Base-by-base conservation (phyloP, 768 basidiomycete species). In the Lepiota brunneoincarnata region DNA sequence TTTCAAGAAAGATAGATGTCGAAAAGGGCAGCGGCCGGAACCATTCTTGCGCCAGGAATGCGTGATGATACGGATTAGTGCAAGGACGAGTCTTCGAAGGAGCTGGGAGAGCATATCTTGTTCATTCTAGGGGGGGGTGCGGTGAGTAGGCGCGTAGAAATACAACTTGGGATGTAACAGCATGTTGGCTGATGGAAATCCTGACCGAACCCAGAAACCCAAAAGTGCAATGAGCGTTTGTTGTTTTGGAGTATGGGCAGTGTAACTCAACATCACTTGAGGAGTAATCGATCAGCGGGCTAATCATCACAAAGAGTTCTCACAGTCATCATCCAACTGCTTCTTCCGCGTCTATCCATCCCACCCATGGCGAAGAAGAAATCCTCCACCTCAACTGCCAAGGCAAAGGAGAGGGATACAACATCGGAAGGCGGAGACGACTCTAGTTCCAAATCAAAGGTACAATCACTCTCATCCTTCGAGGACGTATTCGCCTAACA, bases 301-400 rank as follows among this genome's bases (percentile, higher is more conserved):
- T n/a, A n/a, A n/a, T 31, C 7, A 28, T 28, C 26, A 28, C 7
- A 7, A 3, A 7, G 6, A 31, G 31, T 9, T 31, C 31, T 10
- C 31, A 31, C 31, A 9, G 3, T 31, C 26, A 28, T 28, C 26
- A 28, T 31, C 31, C 31, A n/a, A n/a, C n/a, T n/a, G n/a, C n/a
- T n/a, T n/a, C 31, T 31, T 10, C 11, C 31, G 3, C n/a, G n/a
- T n/a, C 31, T 4, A 2, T 9, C 38, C 28, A 39, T 34, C 46
- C 45, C 43, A 14, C 26, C 41, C 21, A 74, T 76, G 72, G 67
- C 69, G 23, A 73, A 73, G 65, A 76, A 76, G 61, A 66, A 58
- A 26, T 62, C 64, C 18, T 59, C 58, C 2, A 69, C 65, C 46
- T 46, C 61, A 59, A 72, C 55, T 11, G 70, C 71, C 40, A 79